Evolutionary conservation across 441 rosid species (phyloP), one percentile per base, ranked within the genome.

Genomic region (Populus hybrid): DNA sequence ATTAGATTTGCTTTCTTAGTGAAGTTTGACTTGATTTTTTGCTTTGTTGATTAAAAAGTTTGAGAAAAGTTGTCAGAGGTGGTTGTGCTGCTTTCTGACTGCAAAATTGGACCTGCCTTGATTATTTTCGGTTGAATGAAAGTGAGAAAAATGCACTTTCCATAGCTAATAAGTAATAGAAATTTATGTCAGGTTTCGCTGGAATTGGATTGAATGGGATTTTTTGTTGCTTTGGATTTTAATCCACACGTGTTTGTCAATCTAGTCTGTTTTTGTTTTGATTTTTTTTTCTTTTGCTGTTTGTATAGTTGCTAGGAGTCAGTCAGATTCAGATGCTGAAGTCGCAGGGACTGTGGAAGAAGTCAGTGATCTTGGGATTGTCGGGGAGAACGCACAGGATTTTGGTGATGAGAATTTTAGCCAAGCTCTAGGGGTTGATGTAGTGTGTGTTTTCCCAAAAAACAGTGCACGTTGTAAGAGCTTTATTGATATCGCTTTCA

Each of bases 361-460:
- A 65, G 90, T 66, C 20, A 82, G 87, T 69, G 99, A 94, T 79
- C 76, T 89, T 66, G 96, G 94, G 61, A 89, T 91, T 82, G 92
- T 90, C 74, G 93, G 91, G 24, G 97, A 92, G 59, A 99, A 97
- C 76, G 89, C 87, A 2, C 93, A 83, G 38, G 95, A 94, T 81
- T 86, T 88, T 77, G 89, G 87, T 73, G 94, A 88, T 77, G 87
- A 80, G 14, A 83, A 70, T 74, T 90, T 88, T 74, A 78, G 84
- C 77, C 89, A 97, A 0, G 96, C 97, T 77, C 90, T 92, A 0
- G 98, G 95, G 74, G 89, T 97, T 72, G 90, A 86, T 38, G 93
- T 94, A 1, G 86, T 90, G 61, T 88, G 87, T 53, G 89, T 93
- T 74, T 97, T 94, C 88, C 99, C 97, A 73, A 89, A 93, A 77